phyloP scores from a whole-genome alignment of 176 grass and related monocot genomes.

The Oryza glumipatula region DNA sequence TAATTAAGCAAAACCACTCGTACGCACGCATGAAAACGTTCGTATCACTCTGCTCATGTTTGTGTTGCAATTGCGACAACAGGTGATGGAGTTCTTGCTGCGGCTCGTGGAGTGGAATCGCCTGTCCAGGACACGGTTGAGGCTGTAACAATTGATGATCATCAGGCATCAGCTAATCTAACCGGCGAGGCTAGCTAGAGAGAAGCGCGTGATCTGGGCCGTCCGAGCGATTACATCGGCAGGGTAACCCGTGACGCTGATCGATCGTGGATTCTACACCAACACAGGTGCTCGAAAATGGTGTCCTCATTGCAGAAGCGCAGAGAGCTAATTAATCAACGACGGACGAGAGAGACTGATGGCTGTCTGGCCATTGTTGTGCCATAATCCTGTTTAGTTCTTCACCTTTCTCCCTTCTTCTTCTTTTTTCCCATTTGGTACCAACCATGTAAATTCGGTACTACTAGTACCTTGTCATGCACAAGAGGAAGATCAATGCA shows the following conservation, averaged over 20 bases:
- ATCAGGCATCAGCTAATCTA: not conserved
- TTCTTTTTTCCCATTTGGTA: not conserved
- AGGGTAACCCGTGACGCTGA: not conserved
- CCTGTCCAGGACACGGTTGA: slow-evolving; percentile 29
- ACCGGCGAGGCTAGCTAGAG: not conserved
- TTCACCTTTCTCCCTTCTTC: not conserved
- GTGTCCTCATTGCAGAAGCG: not conserved
- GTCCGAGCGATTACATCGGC: not conserved
- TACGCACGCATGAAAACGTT: no score
- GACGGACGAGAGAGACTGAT: no score
- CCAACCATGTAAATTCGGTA: slow-evolving; percentile 6
- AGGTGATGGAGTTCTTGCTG: slow-evolving; percentile 75
- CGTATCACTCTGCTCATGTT: no score
- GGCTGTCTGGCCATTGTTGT: not conserved
- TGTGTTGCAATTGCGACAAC: not conserved
- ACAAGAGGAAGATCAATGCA: slow-evolving; percentile 18
- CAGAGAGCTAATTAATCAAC: not conserved
- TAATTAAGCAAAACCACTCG: not conserved
- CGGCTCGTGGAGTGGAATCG: slow-evolving; percentile 74
- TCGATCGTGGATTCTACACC: not conserved
- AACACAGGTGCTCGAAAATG: not conserved
- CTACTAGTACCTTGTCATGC: not conserved
- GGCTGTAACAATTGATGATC: slow-evolving; percentile 14
- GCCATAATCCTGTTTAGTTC: not conserved
- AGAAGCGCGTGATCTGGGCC: slow-evolving; percentile 2